Evolutionary conservation across 768 basidiomycete species (phyloP).

Genomic region (Scleroderma bovista): DNA sequence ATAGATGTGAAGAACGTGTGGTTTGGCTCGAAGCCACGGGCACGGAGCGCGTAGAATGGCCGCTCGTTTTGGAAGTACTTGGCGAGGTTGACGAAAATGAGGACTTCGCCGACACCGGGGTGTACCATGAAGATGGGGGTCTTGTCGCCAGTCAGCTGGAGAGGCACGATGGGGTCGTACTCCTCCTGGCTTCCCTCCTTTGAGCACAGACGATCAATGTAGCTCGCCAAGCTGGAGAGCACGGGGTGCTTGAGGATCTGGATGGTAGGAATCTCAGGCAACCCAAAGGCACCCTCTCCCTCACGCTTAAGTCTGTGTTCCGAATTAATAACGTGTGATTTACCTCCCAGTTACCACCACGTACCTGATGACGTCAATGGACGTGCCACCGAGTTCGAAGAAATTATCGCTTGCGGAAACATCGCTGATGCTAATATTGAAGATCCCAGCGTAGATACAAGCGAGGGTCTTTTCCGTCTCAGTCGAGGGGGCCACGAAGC

Average conservation of each 20-base stretch:
- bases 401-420: conserved; percentile 30
- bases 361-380: conserved; percentile 31
- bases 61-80: conserved; percentile 35
- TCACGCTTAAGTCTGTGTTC: conserved; percentile 20
- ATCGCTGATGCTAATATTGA: conserved; percentile 18
- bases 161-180: conserved; percentile 39
- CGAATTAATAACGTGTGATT: not conserved
- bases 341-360: not conserved
- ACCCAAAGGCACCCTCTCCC: conserved; percentile 21
- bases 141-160: conserved; percentile 33
- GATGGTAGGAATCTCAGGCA: conserved; percentile 34
- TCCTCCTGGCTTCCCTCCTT: conserved; percentile 13
- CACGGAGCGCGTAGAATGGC: conserved; percentile 35
- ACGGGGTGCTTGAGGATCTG: conserved; percentile 33
- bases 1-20: conserved; percentile 27
- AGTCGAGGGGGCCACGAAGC: conserved; percentile 16
- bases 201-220: conserved; percentile 23
- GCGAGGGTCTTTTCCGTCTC: conserved; percentile 26
- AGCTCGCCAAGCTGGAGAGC: conserved; percentile 26
- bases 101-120: conserved; percentile 38
- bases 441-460: conserved; percentile 27
- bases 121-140: conserved; percentile 41
- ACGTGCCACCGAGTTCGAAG: conserved; percentile 39
- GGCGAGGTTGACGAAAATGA: conserved; percentile 39
- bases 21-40: conserved; percentile 33